Evolutionary conservation across 441 rosid genomes (phyloP), one percentile per base, ranked within the genome.

Genomic region (Mallotus japonicus): DNA sequence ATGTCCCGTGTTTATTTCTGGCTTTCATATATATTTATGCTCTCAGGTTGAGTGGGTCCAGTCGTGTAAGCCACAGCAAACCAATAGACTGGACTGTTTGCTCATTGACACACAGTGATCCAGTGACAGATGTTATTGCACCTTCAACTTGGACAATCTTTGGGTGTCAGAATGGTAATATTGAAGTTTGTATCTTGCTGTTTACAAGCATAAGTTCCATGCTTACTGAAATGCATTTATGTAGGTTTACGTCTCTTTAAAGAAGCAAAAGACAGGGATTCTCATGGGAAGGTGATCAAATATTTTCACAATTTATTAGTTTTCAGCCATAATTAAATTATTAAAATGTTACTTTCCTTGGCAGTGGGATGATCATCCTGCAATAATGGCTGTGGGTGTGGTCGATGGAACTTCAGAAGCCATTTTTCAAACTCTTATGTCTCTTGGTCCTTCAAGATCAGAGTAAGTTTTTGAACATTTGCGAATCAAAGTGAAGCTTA

Each of bases 361-460:
- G 58, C 83, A 91, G 95, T 91, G 99, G 98, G 94, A 90, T 74
- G 98, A 90, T 83, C 96, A 95, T 85, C 98, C 99, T 71, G 99
- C 98, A 70, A 88, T 93, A 83, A 95, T 95, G 99, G 97, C 97
- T 49, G 98, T 93, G 71, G 98, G 99, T 22, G 92, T 93, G 75
- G 87, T 93, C 73, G 97, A 93, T 76, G 99, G 98, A 80, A 87
- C 96, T 53, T 91, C 98, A 19, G 99, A 95, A 86, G 90, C 90
- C 72, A 86, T 95, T 84, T 95, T 95, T 83, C 95, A 93, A 73
- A 90, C 93, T 13, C 92, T 95, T 37, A 89, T 95, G 87, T 95
- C 99, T 76, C 97, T 95, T 79, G 98, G 98, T 82, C 87, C 92
- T 46, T 91, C 96, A 74, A 92, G 99, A 91, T 91, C 96, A 67